Percentiles rank a stretch among this genome's conserved stretches.
phyloP scores from a whole-genome alignment of 179 eudicot species.

The Actinidia chinensis region DNA sequence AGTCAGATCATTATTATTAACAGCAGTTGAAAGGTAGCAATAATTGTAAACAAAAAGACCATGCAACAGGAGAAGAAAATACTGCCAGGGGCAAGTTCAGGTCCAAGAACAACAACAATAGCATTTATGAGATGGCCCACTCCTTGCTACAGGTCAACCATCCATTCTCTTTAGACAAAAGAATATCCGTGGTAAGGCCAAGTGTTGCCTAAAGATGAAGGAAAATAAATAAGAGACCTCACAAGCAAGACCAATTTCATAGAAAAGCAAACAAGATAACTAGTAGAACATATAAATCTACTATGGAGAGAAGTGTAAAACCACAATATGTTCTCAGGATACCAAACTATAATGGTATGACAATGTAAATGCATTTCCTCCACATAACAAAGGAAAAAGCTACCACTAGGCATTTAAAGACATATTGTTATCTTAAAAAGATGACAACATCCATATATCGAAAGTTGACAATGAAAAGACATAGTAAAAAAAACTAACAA shows the following conservation, averaged over 20 bases:
- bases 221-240: constrained; percentile 14
- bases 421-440: not conserved
- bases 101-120: constrained; percentile 96
- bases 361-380: not conserved
- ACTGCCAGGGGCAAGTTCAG: constrained; percentile 98
- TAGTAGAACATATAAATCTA: constrained; percentile 9
- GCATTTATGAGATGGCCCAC: constrained; percentile 97
- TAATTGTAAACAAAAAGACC: constrained; percentile 40
- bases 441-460: no score
- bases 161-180: constrained; percentile 87
- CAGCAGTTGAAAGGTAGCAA: not conserved
- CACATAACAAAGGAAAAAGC: not conserved
- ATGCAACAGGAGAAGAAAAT: constrained; percentile 97
- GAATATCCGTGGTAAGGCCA: constrained; percentile 84
- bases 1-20: not conserved
- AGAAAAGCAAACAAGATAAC: not conserved
- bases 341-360: not conserved
- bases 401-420: not conserved
- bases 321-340: not conserved
- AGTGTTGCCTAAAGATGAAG: constrained; percentile 70
- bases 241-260: not conserved
- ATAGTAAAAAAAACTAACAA: not conserved
- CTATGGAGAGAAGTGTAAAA: not conserved
- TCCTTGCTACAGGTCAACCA: constrained; percentile 92
- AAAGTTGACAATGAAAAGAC: not conserved